Evolutionary conservation across 2,329 filamentous ascomycete genomes (phyloP), one percentile per base, ranked within the genome.

Genomic region (Fusarium sp.): DNA sequence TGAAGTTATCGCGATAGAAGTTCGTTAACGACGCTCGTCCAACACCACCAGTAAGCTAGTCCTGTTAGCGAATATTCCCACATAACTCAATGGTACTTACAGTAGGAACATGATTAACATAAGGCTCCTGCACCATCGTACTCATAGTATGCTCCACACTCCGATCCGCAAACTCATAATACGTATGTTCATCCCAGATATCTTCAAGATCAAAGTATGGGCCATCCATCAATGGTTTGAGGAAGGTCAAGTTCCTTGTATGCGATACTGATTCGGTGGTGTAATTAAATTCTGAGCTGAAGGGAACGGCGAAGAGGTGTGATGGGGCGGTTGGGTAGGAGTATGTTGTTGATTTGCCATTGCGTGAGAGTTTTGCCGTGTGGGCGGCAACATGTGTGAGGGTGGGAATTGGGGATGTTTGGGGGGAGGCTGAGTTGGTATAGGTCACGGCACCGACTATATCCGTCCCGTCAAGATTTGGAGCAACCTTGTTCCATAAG

Each of bases 91-190:
- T 27, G 25, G 25, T 27, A 27, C 25, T 82, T 73, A 90, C 84
- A 0, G 91, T 93, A 0, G 91, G 90, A 3, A 94, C 84, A 75
- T 94, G 91, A 75, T 94, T 94, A 2, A 94, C 92, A 74, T 94
- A 94, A 3, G 92, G 92, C 77, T 93, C 88, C 49, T 90, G 84
- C 3, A 94, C 91, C 92, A 94, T 94, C 0, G 92, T 94, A n/a
- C 84, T 84, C 92, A 94, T 94, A 0, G 92, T 94, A 69, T 88
- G 87, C 66, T 88, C 88, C 0, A 93, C 91, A 4, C 87, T 88
- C 13, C 91, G 85, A 58, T 90, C 87, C 2, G 79, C 87, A 76
- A 94, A 94, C 76, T 94, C 91, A 71, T 86, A 91, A 45, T 85
- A 84, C 0, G 90, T 92, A 76, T 95, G 92, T 78, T 94, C 91